Base-by-base conservation (phyloP, 108 stramenopile species). In the Hondaea fermentalgiana region DNA sequence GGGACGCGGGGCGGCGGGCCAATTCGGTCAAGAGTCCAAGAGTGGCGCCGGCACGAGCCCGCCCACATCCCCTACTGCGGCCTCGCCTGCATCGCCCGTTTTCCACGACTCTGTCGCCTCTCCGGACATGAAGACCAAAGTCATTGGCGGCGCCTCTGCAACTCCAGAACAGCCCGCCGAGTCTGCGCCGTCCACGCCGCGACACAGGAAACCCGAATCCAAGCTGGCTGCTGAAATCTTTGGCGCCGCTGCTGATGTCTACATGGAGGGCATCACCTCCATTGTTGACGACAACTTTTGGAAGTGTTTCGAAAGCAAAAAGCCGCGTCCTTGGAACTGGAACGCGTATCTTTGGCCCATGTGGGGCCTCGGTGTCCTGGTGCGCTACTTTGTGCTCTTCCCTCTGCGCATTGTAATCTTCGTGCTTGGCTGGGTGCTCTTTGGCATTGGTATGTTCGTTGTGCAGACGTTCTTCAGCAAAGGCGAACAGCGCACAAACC, bases 321-420 rank as follows among this genome's bases (percentile, higher is more conserved):
- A 58, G 35, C 76, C 89, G 23, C 44, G 88, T 23, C 89, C 89
- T 8, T 89, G 89, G 89, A 89, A 89, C 89, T 89, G 89, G 89
- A 89, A 87, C 87, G 29, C 42, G 4, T 89, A 89, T 47, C 89
- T 89, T 4, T 87, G 89, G 42, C 89, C 89, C 10, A 16, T 43
- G 28, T 89, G 89, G 89, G 28, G 43, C 10, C 25, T 76, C 21
- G 89, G 89, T n/a, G 87, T 89, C 5, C 17, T 89, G 14, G n/a
- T 89, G 29, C 57, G 89, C 25, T 89, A 88, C 89, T 59, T 88
- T 19, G 44, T 89, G 29, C 28, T 89, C 17, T 89, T 89, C 23
- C 89, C 89, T n/a, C 29, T 89, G 17, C 89, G 89, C 57, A 6
- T 88, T 8, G 8, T 51, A 10, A 42, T 60, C 5, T 51, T 89